Base-by-base conservation (phyloP, 352 stramenopile genomes). In the Phytopythium boreale region DNA sequence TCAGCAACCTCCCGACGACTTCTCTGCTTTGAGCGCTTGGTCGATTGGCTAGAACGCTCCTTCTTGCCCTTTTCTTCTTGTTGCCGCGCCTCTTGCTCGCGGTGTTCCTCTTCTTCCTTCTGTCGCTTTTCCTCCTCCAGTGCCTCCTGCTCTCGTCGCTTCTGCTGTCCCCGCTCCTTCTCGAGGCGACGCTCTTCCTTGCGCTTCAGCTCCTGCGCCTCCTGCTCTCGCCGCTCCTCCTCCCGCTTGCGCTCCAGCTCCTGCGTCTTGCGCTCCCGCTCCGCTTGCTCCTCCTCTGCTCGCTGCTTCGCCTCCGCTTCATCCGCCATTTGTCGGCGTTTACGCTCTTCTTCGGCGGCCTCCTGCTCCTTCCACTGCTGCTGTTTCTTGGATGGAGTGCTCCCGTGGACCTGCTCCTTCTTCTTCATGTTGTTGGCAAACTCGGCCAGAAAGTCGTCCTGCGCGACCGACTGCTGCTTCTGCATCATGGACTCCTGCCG, bases 351-450 rank as follows among this genome's bases (percentile, higher is more conserved):
- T 37, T 79, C 69, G 1, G 62, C 61, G 19, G 60, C 44, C 19
- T 86, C 67, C 50, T 77, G 49, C 53, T 79, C 66, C 44, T 74
- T 70, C 72, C 72, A 77, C 27, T 74, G 66, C 14, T 76, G 56
- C 55, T 24, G 59, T 5, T 14, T 37, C 17, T 50, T 69, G 15
- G 17, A 31, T 39, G 66, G 66, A 29, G 66, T 64, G 43, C 56
- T 72, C 56, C 9, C 19, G 60, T 72, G 3, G 41, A 63, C 17
- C 56, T 62, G 24, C 22, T 82, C 72, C 47, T 89, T 91, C 58
- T 88, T 89, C 69, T 87, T 83, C 82, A 88, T 87, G 59, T 91
- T 91, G 17, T 63, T 79, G 29, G 71, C 75, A 43, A 88, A 77
- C 61, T 91, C 82, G 12, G 75, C 70, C 75, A 91, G 82, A 51